Evolutionary conservation across 768 basidiomycete genomes (phyloP).

Genomic region (Phaeolepiota aurea): DNA sequence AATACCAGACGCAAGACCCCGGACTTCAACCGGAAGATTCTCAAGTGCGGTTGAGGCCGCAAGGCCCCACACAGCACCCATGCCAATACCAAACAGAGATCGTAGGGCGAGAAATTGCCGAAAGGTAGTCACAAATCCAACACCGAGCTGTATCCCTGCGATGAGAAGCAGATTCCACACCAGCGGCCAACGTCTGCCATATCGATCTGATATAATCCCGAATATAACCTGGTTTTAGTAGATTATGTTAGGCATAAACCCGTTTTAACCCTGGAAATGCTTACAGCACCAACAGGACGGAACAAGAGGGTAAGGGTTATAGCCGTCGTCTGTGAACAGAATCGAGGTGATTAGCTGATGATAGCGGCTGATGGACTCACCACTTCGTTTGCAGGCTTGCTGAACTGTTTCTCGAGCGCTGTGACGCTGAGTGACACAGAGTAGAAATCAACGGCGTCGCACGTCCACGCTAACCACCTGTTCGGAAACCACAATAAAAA

Average conservation of each 20-base stretch:
- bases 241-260: neutral
- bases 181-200: slow-evolving; percentile 90
- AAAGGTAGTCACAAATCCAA: slow-evolving; percentile 76
- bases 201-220: slow-evolving; percentile 81
- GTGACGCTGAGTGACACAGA: slow-evolving; percentile 55
- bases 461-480: slow-evolving; percentile 82
- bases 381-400: slow-evolving; percentile 30
- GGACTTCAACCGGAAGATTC: slow-evolving; percentile 78
- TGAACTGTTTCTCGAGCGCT: slow-evolving; percentile 39
- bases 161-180: slow-evolving; percentile 69
- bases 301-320: slow-evolving; percentile 94
- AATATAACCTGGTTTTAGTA: slow-evolving; percentile 46
- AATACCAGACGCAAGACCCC: slow-evolving; percentile 79
- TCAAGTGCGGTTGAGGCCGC: slow-evolving; percentile 79
- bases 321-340: slow-evolving; percentile 46
- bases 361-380: slow-evolving; percentile 13
- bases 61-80: slow-evolving; percentile 89
- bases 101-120: slow-evolving; percentile 73
- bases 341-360: neutral
- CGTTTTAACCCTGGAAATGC: slow-evolving; percentile 10
- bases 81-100: slow-evolving; percentile 77
- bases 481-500: neutral
- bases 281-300: slow-evolving; percentile 67
- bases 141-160: slow-evolving; percentile 65
- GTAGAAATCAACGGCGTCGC: slow-evolving; percentile 85